Evolutionary conservation across 1,284 basidiomycete genomes (phyloP).

Genomic region (Leccinum angustisporum): DNA sequence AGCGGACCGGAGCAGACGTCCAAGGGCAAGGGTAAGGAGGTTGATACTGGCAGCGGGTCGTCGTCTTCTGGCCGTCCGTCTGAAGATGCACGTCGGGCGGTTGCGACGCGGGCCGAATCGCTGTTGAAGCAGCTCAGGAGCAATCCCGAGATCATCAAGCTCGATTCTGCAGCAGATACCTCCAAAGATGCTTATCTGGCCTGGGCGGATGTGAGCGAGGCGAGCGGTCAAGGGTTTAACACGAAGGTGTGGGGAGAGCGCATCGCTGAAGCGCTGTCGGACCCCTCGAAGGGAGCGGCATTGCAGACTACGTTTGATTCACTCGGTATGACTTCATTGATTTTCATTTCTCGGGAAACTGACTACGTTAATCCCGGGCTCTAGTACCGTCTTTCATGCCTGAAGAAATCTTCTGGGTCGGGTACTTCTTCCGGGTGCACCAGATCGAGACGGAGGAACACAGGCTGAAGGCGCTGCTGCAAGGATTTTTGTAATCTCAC

Average conservation of each 20-base stretch:
- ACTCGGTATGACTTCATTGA: slow-evolving; percentile 50
- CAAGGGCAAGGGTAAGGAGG: slow-evolving; percentile 49
- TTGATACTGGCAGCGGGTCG: slow-evolving; percentile 26
- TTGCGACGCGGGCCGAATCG: slow-evolving; percentile 76
- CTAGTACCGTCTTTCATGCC: slow-evolving; percentile 73
- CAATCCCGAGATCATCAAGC: slow-evolving; percentile 74
- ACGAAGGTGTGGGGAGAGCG: slow-evolving; percentile 56
- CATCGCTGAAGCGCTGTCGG: slow-evolving; percentile 49
- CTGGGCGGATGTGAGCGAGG: slow-evolving; percentile 57
- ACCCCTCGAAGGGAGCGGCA: slow-evolving; percentile 53
- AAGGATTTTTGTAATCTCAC: slow-evolving; percentile 42
- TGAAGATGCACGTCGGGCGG: slow-evolving; percentile 49
- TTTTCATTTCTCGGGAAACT: slow-evolving; percentile 1
- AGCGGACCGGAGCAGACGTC: slow-evolving; percentile 15
- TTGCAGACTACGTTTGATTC: slow-evolving; percentile 59
- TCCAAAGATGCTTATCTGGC: slow-evolving; percentile 55
- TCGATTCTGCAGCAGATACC: slow-evolving; percentile 71
- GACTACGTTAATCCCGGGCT: slow-evolving; percentile 1
- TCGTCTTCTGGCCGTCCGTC: slow-evolving; percentile 35
- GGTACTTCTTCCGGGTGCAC: slow-evolving; percentile 89
- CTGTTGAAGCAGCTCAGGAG: slow-evolving; percentile 72
- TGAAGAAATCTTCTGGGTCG: slow-evolving; percentile 80
- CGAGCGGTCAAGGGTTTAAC: slow-evolving; percentile 55
- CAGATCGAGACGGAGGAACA: slow-evolving; percentile 85
- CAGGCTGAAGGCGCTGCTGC: slow-evolving; percentile 76